Evolutionary conservation across 2,329 filamentous ascomycete genomes (phyloP).

Genomic region (Botrytis porri): DNA sequence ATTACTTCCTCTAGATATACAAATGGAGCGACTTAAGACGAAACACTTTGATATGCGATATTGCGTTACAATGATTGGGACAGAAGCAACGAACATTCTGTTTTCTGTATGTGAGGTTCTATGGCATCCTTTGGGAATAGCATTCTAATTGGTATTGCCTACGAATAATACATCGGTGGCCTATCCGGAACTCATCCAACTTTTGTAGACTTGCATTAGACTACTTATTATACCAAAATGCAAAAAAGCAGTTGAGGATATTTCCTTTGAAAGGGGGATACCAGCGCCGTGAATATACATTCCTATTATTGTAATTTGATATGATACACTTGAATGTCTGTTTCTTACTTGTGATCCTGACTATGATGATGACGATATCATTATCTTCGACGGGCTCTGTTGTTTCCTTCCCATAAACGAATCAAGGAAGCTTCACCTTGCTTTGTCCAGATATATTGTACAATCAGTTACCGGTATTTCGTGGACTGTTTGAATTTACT

Average conservation of each 20-base stretch:
- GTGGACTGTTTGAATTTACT: too few species aligned
- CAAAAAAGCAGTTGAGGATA: constrained; percentile 27
- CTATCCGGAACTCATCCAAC: constrained; percentile 21
- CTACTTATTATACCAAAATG: constrained; percentile 32
- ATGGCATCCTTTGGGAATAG: constrained; percentile 23
- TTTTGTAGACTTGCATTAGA: constrained; percentile 38
- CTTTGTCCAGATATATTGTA: background rate
- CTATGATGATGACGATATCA: background rate
- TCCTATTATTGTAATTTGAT: background rate
- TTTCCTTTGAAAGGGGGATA: background rate
- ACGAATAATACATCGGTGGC: constrained; percentile 16
- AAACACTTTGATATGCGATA: constrained; percentile 18
- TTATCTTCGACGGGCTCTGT: background rate
- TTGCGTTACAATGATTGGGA: constrained; percentile 18
- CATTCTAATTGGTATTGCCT: constrained; percentile 19
- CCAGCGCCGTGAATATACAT: constrained; percentile 1
- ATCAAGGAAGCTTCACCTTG: background rate
- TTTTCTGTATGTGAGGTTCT: constrained; percentile 28
- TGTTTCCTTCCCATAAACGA: background rate
- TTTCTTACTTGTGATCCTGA: background rate
- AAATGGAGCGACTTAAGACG: constrained; percentile 15
- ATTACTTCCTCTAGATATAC: constrained; percentile 87
- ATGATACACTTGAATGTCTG: background rate
- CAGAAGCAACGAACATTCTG: constrained; percentile 31
- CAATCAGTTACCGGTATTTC: background rate